Evolutionary conservation across 2,329 filamentous ascomycete genomes (phyloP).

Genomic region (Fusarium chuoi): DNA sequence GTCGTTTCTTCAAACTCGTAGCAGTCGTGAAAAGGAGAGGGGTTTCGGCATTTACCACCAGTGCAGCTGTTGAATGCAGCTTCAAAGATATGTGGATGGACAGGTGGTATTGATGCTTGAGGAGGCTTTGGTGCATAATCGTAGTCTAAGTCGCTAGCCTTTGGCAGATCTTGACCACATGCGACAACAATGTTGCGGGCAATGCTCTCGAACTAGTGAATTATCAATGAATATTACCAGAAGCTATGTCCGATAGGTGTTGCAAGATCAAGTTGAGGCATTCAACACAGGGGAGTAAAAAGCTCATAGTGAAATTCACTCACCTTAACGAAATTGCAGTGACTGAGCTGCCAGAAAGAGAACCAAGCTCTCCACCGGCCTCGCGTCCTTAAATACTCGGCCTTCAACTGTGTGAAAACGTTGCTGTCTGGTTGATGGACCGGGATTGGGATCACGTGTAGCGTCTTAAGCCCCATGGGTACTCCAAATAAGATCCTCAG

Average conservation of each 20-base stretch:
- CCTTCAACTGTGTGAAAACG: not conserved
- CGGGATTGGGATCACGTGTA: not conserved
- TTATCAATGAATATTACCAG: not conserved
- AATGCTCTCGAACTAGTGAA: slow-evolving; percentile 1
- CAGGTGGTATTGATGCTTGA: not conserved
- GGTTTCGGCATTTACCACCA: not conserved
- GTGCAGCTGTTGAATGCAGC: slow-evolving; percentile 9
- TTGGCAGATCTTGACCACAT: slow-evolving; percentile 3
- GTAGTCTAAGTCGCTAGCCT: not conserved
- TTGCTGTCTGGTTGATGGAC: not conserved
- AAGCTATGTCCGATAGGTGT: not conserved
- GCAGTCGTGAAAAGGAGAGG: slow-evolving; percentile 1
- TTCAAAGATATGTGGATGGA: slow-evolving; percentile 14
- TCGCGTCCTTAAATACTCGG: slow-evolving; percentile 1
- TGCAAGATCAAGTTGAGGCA: no score
- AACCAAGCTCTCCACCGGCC: not conserved
- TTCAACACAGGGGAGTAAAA: not conserved
- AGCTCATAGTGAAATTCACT: not conserved
- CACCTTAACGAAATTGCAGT: slow-evolving; percentile 21
- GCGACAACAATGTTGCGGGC: slow-evolving; percentile 1
- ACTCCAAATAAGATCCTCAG: slow-evolving; percentile 8
- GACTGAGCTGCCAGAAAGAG: slow-evolving; percentile 15
- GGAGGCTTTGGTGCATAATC: slow-evolving; percentile 12
- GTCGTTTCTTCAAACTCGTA: slow-evolving; percentile 11
- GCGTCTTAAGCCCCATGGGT: not conserved